Percentiles rank a stretch among this genome's conserved stretches.
Evolutionary conservation across 768 basidiomycete genomes (phyloP).

Genomic region (Rhodocollybia butyracea): DNA sequence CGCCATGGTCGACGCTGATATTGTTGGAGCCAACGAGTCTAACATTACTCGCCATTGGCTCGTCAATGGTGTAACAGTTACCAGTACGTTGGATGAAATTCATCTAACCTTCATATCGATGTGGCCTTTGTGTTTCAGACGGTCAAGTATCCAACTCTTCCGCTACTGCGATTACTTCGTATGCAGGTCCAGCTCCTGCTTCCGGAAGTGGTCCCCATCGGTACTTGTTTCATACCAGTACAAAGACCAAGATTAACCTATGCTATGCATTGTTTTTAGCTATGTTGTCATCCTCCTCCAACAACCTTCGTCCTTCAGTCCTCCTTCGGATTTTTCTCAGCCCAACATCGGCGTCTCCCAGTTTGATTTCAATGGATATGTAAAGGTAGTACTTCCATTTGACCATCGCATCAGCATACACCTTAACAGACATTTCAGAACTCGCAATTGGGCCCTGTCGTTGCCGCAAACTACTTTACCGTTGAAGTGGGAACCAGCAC

Average conservation of each 20-base stretch:
- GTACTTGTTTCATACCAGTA: no score
- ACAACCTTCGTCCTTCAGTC: conserved; percentile 60
- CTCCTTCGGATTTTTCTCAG: conserved; percentile 54
- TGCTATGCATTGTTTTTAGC: conserved; percentile 33
- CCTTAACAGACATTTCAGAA: conserved; percentile 26
- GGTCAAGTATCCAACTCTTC: conserved; percentile 37
- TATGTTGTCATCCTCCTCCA: conserved; percentile 65
- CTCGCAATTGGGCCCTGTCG: conserved; percentile 53
- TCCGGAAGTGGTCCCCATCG: conserved; percentile 72
- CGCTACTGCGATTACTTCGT: conserved; percentile 55
- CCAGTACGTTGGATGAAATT: conserved; percentile 27
- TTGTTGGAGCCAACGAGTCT: conserved; percentile 53
- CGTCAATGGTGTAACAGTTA: conserved; percentile 57
- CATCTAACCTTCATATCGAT: not conserved
- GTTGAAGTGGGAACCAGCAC: conserved; percentile 69
- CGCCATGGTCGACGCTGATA: conserved; percentile 72
- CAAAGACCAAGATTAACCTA: no score
- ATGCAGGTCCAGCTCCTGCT: conserved; percentile 70
- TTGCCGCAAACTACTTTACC: conserved; percentile 69
- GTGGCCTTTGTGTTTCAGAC: conserved; percentile 16
- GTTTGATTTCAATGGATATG: conserved; percentile 59
- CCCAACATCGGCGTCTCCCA: conserved; percentile 48
- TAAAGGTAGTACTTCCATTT: conserved; percentile 36
- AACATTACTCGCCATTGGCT: conserved; percentile 82
- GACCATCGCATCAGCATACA: not conserved